Base-by-base conservation (phyloP, 192 early-diverging fungal genomes). In the Pilobolus umbonatus region DNA sequence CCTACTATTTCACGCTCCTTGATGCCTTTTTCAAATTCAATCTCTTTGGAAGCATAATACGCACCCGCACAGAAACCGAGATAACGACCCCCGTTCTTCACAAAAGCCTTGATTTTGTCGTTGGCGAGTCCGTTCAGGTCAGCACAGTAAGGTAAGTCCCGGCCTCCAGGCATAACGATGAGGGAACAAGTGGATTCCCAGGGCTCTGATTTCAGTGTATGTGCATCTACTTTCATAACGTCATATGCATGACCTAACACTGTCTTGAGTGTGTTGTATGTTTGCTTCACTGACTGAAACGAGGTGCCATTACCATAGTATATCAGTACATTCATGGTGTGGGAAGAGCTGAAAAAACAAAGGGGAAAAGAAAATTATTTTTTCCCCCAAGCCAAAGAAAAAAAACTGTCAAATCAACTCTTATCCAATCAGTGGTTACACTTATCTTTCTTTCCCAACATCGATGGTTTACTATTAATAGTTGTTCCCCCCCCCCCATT, bases 1-100 rank as follows among this genome's bases (percentile, higher is more conserved):
- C 92, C 94, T 32, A 80, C 62, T 2, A 96, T 88, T 60, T 88
- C 78, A 44, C 85, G 69, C 6, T 57, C 57, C 5, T 67, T 65
- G 22, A 74, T 70, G 4, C 80, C 85, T 0, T 73, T 66, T 72
- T 96, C 89, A 75, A 98, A 96, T 64, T 88, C 86, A 24, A 91
- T 84, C 15, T 69, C 65, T 5, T 64, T 68, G 26, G 77, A 75
- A 5, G 78, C 90, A 68, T 90, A 97, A 70, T 96, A 95, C 2
- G 76, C 80, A 19, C 95, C 97, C 0, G 91, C 93, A 53, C 97
- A 96, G 7, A 99, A 85, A 0, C 97, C 97, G 49, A 93, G 72
- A 70, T 93, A 99, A 21, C 79, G 72, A 1, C 97, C 97, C 44
- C 94, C 95, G 17, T 50, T 55, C 17, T 69, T 45, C 10, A 95